Conservation (phyloP, 2,329 filamentous ascomycete species). For the Lomentospora prolificans region DNA sequence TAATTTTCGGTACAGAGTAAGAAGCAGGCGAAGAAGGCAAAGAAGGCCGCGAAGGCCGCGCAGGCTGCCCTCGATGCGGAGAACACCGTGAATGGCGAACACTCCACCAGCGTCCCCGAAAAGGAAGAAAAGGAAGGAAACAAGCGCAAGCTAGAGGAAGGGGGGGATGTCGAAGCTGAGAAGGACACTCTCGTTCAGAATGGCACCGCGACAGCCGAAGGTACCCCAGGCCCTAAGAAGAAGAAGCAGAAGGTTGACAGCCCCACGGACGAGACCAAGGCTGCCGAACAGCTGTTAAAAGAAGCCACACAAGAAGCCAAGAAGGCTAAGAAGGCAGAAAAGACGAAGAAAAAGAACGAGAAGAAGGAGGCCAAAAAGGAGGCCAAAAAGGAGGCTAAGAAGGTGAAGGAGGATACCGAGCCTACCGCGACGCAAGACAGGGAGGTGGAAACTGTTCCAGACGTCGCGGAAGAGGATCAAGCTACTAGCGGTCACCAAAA, state of each 20-base stretch:
- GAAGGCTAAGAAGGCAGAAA: slow-evolving; percentile 20
- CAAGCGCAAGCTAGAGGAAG: slow-evolving; percentile 24
- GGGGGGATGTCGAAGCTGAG: slow-evolving; percentile 43
- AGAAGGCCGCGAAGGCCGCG: slow-evolving; percentile 71
- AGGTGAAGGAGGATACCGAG: slow-evolving; percentile 10
- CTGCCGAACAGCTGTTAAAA: slow-evolving; percentile 32
- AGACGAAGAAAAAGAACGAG: slow-evolving; percentile 41
- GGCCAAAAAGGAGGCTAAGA: slow-evolving; percentile 28
- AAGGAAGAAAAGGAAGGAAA: slow-evolving; percentile 33
- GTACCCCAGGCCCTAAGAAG: slow-evolving; percentile 37
- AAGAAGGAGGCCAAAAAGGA: slow-evolving; percentile 37
- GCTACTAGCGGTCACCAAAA: slow-evolving; percentile 20
- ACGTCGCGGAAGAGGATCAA: slow-evolving; percentile 10
- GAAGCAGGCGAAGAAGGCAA: slow-evolving; percentile 80
- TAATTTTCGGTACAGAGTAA: slow-evolving; percentile 42
- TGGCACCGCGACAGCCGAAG: slow-evolving; percentile 44
- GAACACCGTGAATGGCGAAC: slow-evolving; percentile 64
- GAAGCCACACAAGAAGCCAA: slow-evolving; percentile 16
- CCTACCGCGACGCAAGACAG: slow-evolving; percentile 11
- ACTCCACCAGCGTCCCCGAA: slow-evolving; percentile 29
- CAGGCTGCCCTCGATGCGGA: slow-evolving; percentile 72
- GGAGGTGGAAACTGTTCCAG: slow-evolving; percentile 5
- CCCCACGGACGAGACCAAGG: slow-evolving; percentile 13
- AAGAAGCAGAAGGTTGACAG: slow-evolving; percentile 15
- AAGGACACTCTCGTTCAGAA: slow-evolving; percentile 55